Evolutionary conservation across 768 basidiomycete species (phyloP).

Genomic region (Dioszegia crocea): DNA sequence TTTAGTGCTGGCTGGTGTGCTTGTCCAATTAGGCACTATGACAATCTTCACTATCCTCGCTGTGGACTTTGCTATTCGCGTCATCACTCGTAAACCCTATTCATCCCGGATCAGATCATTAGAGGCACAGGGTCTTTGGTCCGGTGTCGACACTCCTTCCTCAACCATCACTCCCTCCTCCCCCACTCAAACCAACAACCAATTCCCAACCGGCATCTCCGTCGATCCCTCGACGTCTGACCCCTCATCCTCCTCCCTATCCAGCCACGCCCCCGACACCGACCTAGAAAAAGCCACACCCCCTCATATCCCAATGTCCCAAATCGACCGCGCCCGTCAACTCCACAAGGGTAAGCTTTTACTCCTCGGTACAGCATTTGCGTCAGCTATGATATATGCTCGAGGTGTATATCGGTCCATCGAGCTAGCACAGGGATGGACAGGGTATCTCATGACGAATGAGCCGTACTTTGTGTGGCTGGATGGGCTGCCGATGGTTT

Average conservation of each 20-base stretch:
- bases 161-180: background rate
- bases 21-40: slow-evolving; percentile 44
- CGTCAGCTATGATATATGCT: slow-evolving; percentile 35
- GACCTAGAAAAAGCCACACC: background rate
- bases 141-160: background rate
- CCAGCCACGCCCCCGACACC: background rate
- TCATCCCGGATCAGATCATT: slow-evolving; percentile 2
- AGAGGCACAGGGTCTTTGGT: background rate
- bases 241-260: no score
- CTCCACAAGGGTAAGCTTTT: slow-evolving; percentile 20
- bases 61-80: slow-evolving; percentile 35
- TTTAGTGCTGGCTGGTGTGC: slow-evolving; percentile 44
- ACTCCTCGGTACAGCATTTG: slow-evolving; percentile 30
- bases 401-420: slow-evolving; percentile 40
- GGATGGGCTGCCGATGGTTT: slow-evolving; percentile 31
- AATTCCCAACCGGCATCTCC: no score
- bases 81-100: slow-evolving; percentile 28
- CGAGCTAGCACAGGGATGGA: slow-evolving; percentile 43
- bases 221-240: no score
- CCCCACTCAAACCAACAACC: no score
- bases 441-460: slow-evolving; percentile 31
- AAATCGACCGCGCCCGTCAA: background rate
- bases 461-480: slow-evolving; percentile 16
- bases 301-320: background rate
- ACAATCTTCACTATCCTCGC: slow-evolving; percentile 37